These are phyloP conservation scores for Camelina hispida DNA, from an alignment of 345 rosid species.

Conservation along the genomic window DNA sequence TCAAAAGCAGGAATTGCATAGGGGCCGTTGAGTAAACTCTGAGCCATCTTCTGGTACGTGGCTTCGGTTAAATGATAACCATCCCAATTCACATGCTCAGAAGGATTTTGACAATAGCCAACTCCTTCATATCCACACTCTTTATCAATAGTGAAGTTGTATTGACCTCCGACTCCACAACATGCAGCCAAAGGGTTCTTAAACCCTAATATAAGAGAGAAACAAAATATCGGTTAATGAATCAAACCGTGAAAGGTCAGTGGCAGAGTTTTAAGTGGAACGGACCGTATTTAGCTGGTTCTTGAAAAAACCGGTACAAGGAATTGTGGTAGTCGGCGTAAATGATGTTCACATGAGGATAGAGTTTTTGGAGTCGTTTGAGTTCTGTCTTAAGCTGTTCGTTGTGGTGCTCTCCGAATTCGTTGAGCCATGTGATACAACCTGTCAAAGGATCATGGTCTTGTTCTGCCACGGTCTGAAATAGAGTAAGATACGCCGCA, in stretches of 20 bases:
- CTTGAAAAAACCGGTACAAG: constrained; percentile 31
- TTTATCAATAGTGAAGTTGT: constrained; percentile 45
- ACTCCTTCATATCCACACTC: constrained; percentile 41
- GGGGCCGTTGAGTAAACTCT: constrained; percentile 39
- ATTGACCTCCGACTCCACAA: constrained; percentile 53
- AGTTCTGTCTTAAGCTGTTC: constrained; percentile 44
- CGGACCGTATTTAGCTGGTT: constrained; percentile 53
- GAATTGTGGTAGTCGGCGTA: constrained; percentile 52
- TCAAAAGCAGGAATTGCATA: constrained; percentile 39
- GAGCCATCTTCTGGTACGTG: constrained; percentile 29
- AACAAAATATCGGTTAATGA: background rate
- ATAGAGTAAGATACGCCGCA: constrained; percentile 43
- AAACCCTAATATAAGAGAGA: constrained; percentile 39
- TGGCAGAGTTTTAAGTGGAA: background rate
- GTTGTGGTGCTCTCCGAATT: constrained; percentile 49
- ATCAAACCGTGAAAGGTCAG: background rate
- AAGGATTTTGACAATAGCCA: constrained; percentile 46
- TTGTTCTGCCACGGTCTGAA: constrained; percentile 20
- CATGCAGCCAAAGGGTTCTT: constrained; percentile 46
- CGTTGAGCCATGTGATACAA: constrained; percentile 53
- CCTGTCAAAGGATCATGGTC: constrained; percentile 50
- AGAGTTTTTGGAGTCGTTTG: constrained; percentile 24
- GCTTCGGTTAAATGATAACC: constrained; percentile 52
- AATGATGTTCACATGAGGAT: constrained; percentile 45
- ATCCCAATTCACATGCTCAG: constrained; percentile 54